These are phyloP conservation scores for Penicillium sp. DNA, from an alignment of 2,329 filamentous ascomycete species.

Conservation along the genomic window DNA sequence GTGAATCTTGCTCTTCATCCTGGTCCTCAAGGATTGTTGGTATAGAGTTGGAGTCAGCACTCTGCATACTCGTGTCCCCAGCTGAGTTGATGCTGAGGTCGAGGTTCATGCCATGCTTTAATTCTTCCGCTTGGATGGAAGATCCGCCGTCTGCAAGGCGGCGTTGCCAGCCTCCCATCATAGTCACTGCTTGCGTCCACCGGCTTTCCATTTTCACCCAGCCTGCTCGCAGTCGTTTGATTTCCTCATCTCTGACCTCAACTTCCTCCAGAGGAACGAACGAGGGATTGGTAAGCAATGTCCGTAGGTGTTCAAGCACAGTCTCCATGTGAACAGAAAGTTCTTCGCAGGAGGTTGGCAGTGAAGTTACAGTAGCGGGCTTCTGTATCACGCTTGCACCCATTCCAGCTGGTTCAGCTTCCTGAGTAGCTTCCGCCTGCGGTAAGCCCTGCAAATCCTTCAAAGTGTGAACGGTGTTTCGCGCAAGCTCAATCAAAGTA, in stretches of 20 bases:
- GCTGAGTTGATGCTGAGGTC: slow-evolving; percentile 35
- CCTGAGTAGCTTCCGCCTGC: slow-evolving; percentile 26
- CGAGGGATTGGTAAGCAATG: slow-evolving; percentile 87
- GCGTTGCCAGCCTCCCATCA: slow-evolving; percentile 91
- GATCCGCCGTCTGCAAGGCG: slow-evolving; percentile 61
- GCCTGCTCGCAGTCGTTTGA: slow-evolving; percentile 75
- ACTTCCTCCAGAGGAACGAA: slow-evolving; percentile 97
- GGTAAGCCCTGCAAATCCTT: slow-evolving; percentile 59
- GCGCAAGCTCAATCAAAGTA: slow-evolving; percentile 69
- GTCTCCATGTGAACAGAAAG: slow-evolving; percentile 72
- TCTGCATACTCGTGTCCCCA: slow-evolving; percentile 20
- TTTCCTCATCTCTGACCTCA: slow-evolving; percentile 87
- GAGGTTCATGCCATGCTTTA: slow-evolving; percentile 46
- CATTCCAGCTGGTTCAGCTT: slow-evolving; percentile 34
- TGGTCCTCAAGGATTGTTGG: slow-evolving; percentile 36
- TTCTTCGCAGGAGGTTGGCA: slow-evolving; percentile 65
- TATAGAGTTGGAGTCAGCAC: slow-evolving; percentile 25
- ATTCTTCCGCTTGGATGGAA: slow-evolving; percentile 44
- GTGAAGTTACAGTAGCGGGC: slow-evolving; percentile 40
- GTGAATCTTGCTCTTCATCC: slow-evolving; percentile 28
- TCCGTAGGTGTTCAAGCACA: slow-evolving; percentile 78
- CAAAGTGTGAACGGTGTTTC: slow-evolving; percentile 70
- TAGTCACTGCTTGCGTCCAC: slow-evolving; percentile 83
- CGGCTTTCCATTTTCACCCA: slow-evolving; percentile 93
- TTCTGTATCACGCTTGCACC: slow-evolving; percentile 23